Conservation (phyloP, 2,329 filamentous ascomycete species). For the Pleurostoma richardsiae region DNA sequence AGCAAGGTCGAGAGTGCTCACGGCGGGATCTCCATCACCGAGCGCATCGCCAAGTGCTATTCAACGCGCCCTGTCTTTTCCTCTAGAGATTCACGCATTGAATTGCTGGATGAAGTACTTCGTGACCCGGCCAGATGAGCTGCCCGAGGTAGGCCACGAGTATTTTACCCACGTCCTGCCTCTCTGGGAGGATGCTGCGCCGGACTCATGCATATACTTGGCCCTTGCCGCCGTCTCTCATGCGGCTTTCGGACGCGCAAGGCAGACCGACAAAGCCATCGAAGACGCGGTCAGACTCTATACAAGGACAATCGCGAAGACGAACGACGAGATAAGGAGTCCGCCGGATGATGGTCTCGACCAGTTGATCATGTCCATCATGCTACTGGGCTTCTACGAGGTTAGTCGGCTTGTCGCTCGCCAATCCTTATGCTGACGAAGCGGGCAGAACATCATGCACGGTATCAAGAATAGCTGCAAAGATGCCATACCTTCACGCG, state of each 20-base stretch:
- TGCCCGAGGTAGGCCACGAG: slow-evolving; percentile 13
- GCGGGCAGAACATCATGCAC: slow-evolving; percentile 4
- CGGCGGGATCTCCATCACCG: too few relatives aligned
- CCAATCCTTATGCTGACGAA: too few relatives aligned
- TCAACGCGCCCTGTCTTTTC: not conserved
- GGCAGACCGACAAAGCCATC: slow-evolving; percentile 4
- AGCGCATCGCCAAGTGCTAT: not conserved
- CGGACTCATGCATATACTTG: slow-evolving; percentile 12
- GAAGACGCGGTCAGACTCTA: slow-evolving; percentile 8
- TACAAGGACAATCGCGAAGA: slow-evolving; percentile 5
- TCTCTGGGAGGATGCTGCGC: slow-evolving; percentile 4
- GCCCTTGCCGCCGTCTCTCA: slow-evolving; percentile 15
- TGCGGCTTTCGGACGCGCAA: slow-evolving; percentile 14
- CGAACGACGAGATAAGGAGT: slow-evolving; percentile 10
- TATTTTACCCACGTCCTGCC: slow-evolving; percentile 12
- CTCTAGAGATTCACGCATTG: slow-evolving; percentile 14
- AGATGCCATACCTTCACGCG: not conserved
- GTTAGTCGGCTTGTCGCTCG: slow-evolving; percentile 1
- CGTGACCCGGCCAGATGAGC: slow-evolving; percentile 9
- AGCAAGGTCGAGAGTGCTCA: too few relatives aligned
- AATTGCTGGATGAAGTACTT: slow-evolving; percentile 15
- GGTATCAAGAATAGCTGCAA: not conserved
- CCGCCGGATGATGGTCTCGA: slow-evolving; percentile 13
- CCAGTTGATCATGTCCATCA: slow-evolving; percentile 13
- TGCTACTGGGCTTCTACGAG: slow-evolving; percentile 15